Evolutionary conservation across 345 rosid genomes (phyloP).

Genomic region (Boechera retrofracta): DNA sequence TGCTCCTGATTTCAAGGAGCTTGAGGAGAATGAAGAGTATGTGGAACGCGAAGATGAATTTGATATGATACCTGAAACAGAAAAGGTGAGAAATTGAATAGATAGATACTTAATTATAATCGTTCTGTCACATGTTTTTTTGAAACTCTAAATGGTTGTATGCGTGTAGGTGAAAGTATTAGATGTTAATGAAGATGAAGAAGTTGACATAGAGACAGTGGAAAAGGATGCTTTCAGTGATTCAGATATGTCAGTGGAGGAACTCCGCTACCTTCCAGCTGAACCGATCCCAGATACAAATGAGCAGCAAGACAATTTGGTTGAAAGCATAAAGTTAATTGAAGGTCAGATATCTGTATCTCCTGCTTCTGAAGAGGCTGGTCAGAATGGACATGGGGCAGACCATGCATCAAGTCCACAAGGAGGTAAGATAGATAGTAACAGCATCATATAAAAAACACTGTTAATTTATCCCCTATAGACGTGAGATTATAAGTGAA

Average conservation of each 20-base stretch:
- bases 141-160: constrained; percentile 38
- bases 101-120: neutral
- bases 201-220: constrained; percentile 85
- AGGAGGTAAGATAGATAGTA: constrained; percentile 61
- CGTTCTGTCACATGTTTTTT: constrained; percentile 22
- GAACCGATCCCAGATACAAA: constrained; percentile 80
- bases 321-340: constrained; percentile 67
- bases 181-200: constrained; percentile 89
- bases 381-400: constrained; percentile 66
- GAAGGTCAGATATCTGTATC: constrained; percentile 78
- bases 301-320: constrained; percentile 69
- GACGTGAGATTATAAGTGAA: neutral
- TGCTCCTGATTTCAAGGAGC: constrained; percentile 99
- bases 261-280: constrained; percentile 91
- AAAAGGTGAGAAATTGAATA: constrained; percentile 62
- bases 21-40: constrained; percentile 98
- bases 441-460: constrained; percentile 22
- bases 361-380: constrained; percentile 80
- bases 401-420: constrained; percentile 74
- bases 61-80: constrained; percentile 88
- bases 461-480: neutral
- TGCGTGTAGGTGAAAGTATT: constrained; percentile 72
- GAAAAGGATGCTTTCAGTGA: constrained; percentile 91
- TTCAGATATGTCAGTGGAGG: constrained; percentile 95
- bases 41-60: constrained; percentile 98